Evolutionary conservation across 805 yeast species (phyloP).

Genomic region (Candida morakotiae): DNA sequence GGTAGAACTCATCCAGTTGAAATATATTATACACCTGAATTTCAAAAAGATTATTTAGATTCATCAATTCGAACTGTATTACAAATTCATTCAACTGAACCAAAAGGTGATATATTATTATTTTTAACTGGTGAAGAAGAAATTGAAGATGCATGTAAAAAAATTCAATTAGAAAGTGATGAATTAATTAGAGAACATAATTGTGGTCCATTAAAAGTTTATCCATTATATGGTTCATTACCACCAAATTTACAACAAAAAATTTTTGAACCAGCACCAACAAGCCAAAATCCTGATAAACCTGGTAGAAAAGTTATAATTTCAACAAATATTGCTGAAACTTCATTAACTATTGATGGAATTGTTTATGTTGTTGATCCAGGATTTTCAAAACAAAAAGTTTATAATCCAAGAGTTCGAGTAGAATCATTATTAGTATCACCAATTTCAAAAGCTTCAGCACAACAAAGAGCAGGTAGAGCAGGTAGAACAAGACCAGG

Average conservation of each 20-base stretch:
- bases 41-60: constrained; percentile 90
- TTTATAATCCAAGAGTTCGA: constrained; percentile 92
- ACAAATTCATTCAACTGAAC: constrained; percentile 96
- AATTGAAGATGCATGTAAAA: constrained; percentile 94
- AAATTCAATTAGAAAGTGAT: constrained; percentile 83
- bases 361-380: constrained; percentile 97
- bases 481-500: constrained; percentile 99
- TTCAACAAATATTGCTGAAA: constrained; percentile 95
- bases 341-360: constrained; percentile 96
- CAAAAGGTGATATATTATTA: constrained; percentile 81
- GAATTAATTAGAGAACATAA: constrained; percentile 83
- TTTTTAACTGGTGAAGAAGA: constrained; percentile 97
- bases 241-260: constrained; percentile 95
- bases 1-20: constrained; percentile 98
- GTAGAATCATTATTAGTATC: constrained; percentile 92
- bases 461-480: constrained; percentile 99
- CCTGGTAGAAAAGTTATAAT: constrained; percentile 95
- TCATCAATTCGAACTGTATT: constrained; percentile 93
- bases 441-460: constrained; percentile 95
- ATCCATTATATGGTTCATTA: constrained; percentile 92
- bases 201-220: constrained; percentile 85
- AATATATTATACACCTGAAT: constrained; percentile 94
- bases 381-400: constrained; percentile 94
- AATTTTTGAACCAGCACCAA: constrained; percentile 89
- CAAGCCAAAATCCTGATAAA: constrained; percentile 60